Base-by-base conservation (phyloP, 768 basidiomycete species). In the Boletus sensibilis region DNA sequence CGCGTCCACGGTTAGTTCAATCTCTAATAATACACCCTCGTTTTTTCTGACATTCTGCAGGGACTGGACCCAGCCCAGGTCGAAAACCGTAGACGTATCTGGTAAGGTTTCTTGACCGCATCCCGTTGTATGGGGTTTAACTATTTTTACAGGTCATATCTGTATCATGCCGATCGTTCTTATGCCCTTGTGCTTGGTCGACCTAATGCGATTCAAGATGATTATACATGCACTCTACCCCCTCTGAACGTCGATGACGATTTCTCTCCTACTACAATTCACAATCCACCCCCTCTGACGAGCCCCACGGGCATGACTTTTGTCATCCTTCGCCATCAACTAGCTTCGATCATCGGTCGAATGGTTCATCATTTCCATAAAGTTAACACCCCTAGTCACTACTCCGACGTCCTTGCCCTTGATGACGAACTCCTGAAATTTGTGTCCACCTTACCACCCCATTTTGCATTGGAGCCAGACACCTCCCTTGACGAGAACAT, bases 291-390 rank as follows among this genome's bases (percentile, higher is more conserved):
- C 27, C 82, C 85, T 53, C 71, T 92, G 59, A 80, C 83, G 1
- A 80, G 76, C 27, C 94, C 94, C 2, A 96, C 93, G 0, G 79
- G 76, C 14, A 89, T 92, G 79, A 94, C 94, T 1, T 96, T 92
- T 68, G 85, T 92, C 34, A 92, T 96, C 58, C 79, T 97, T 27
- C 79, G 94, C 39, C 89, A 94, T 64, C 82, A 84, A 33, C 79
- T 97, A 20, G 90, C 92, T 31, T 76, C 79, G 37, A 88, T 95
- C 57, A 94, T 95, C 56, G 94, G 93, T 16, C 86, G 86, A 33
- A 92, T 97, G 67, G 91, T 92, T 39, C 91, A 94, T 64, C 92
- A 95, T 74, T 96, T 94, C 73, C 94, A 96, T 69, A 87, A 89
- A 74, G 85, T 94, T 34, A 81, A 85, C 42, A 82, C 83, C 23